phyloP scores from a whole-genome alignment of 768 basidiomycete genomes.

The Lentinus tigrinus region DNA sequence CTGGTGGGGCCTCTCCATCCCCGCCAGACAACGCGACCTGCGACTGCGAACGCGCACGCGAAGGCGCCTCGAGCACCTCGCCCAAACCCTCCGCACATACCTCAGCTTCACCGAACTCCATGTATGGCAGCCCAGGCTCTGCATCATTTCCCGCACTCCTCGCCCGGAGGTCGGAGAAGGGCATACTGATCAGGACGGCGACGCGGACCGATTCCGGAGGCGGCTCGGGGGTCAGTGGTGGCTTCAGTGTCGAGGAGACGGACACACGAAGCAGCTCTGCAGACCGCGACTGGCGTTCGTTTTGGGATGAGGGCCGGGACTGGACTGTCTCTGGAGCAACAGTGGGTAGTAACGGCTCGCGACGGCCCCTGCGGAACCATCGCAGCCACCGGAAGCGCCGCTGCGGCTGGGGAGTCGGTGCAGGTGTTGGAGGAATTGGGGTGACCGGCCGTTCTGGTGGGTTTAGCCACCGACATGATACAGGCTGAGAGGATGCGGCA shows the following conservation, averaged over 20 bases:
- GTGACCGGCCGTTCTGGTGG: not conserved
- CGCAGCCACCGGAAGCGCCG: conserved; percentile 2
- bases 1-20: too few species aligned
- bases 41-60: too few species aligned
- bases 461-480: conserved; percentile 4
- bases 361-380: not conserved
- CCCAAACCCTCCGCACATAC: conserved; percentile 13
- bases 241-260: not conserved
- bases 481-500: conserved; percentile 1
- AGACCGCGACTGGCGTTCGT: not conserved
- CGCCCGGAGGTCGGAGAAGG: conserved; percentile 11
- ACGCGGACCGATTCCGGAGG: conserved; percentile 11
- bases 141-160: conserved; percentile 8
- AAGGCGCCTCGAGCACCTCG: not conserved
- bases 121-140: conserved; percentile 17
- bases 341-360: not conserved
- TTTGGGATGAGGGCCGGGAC: not conserved
- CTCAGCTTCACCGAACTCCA: conserved; percentile 24
- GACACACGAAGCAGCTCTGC: not conserved
- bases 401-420: not conserved
- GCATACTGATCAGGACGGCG: conserved; percentile 26
- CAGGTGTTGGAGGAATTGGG: not conserved
- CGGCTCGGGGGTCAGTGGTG: not conserved
- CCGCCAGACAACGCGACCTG: too few species aligned
- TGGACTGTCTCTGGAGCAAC: not conserved